A percentile compares a stretch with the other conserved stretches of the same genome.
These are phyloP conservation scores for Camellia oleifera DNA, from an alignment of 179 eudicot genomes.

Conservation along the genomic window DNA sequence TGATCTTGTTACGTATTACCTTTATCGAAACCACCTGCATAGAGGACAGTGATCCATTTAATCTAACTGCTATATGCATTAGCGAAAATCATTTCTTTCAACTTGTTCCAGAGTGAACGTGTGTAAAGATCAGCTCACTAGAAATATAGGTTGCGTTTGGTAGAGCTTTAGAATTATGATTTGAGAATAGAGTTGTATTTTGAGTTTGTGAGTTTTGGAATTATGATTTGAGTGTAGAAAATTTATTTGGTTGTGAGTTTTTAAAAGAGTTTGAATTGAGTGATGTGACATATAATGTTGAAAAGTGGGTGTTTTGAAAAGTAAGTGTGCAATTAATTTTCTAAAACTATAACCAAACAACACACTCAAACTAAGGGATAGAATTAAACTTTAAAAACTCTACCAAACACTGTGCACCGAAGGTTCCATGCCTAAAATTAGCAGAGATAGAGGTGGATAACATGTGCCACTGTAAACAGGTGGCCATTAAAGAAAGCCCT, in stretches of 20 bases:
- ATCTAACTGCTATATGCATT: neutral
- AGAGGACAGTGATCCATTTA: neutral
- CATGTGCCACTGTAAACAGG: neutral
- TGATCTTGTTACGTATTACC: slow-evolving; percentile 84
- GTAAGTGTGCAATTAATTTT: too few species aligned
- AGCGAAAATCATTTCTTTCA: neutral
- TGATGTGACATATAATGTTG: too few species aligned
- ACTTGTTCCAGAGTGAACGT: neutral
- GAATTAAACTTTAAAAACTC: too few species aligned
- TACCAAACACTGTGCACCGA: neutral
- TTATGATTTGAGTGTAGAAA: too few species aligned
- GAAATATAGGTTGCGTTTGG: neutral
- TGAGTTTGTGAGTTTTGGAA: too few species aligned
- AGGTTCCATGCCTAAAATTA: neutral
- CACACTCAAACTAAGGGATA: too few species aligned
- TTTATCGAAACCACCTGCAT: slow-evolving; percentile 77
- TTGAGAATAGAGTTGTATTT: too few species aligned
- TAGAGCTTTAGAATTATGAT: too few species aligned
- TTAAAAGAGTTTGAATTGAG: too few species aligned
- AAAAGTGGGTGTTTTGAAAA: too few species aligned
- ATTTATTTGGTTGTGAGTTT: too few species aligned
- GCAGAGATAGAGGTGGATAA: neutral
- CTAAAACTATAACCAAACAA: too few species aligned
- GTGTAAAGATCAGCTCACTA: neutral
- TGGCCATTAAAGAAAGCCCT: neutral